These are phyloP conservation scores for Adansonia digitata DNA, from an alignment of 345 rosid species.

Conservation along the genomic window DNA sequence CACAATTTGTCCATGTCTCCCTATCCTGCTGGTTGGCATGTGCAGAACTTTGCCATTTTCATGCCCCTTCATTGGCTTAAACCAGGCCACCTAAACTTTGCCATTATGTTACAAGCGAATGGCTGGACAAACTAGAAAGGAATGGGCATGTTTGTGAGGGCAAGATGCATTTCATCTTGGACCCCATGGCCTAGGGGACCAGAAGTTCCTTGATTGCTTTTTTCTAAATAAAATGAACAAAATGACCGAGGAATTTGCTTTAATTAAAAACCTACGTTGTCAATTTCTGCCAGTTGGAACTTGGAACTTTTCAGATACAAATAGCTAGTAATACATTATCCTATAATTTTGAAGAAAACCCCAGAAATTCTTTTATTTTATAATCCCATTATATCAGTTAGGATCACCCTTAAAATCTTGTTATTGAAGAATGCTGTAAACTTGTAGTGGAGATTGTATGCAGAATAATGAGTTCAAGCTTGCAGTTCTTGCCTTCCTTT, in stretches of 20 bases:
- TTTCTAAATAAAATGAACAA: not conserved
- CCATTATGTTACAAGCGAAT: not conserved
- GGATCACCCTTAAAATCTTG: not conserved
- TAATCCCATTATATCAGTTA: not conserved
- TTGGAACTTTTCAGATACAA: not conserved
- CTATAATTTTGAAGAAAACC: not conserved
- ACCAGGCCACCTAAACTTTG: slow-evolving; percentile 19
- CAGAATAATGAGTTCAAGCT: slow-evolving; percentile 28
- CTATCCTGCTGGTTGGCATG: slow-evolving; percentile 33
- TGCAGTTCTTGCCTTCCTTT: slow-evolving; percentile 23
- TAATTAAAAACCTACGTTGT: not conserved
- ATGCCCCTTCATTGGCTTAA: slow-evolving; percentile 9
- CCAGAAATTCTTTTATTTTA: not conserved
- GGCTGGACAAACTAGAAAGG: slow-evolving; percentile 14
- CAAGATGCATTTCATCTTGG: slow-evolving; percentile 16
- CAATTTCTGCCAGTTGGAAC: not conserved
- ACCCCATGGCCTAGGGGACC: slow-evolving; percentile 35
- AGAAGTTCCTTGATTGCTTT: slow-evolving; percentile 10
- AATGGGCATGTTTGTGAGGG: slow-evolving; percentile 14
- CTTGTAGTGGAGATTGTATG: not conserved
- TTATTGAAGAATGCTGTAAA: not conserved
- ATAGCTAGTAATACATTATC: not conserved
- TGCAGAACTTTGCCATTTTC: slow-evolving; percentile 18
- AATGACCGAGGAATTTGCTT: not conserved
- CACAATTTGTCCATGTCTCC: slow-evolving; percentile 56